A percentile compares a stretch with the other conserved stretches of the same genome.
Conservation (phyloP, 2,329 filamentous ascomycete genomes). For the Dactylellina sp. region DNA sequence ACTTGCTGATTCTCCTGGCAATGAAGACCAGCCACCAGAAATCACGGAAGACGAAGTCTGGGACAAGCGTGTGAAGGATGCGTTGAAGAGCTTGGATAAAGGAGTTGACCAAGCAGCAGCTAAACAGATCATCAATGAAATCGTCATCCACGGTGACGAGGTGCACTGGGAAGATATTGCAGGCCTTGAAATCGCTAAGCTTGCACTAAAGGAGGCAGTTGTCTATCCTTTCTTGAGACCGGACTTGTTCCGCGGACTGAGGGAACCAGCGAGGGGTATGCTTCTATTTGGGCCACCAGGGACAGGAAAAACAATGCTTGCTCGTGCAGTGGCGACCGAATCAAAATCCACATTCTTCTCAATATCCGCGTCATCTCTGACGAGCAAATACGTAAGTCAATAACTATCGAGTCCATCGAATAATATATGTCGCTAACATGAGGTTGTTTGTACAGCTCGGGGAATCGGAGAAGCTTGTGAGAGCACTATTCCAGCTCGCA, state of each 20-base stretch:
- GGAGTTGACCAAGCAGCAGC: constrained; percentile 86
- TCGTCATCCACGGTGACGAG: constrained; percentile 92
- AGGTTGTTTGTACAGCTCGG: constrained; percentile 69
- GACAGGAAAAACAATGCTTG: constrained; percentile 99
- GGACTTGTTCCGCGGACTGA: constrained; percentile 93
- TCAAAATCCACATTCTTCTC: constrained; percentile 96
- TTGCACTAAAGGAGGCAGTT: constrained; percentile 90
- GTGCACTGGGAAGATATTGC: constrained; percentile 96
- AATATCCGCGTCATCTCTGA: constrained; percentile 92
- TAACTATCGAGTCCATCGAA: too few relatives aligned
- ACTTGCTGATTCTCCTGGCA: constrained; percentile 63
- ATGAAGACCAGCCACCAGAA: constrained; percentile 66
- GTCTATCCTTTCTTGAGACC: constrained; percentile 96
- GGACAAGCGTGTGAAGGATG: constrained; percentile 72
- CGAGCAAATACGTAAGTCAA: constrained; percentile 78
- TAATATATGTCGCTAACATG: too few relatives aligned
- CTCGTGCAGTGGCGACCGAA: constrained; percentile 92
- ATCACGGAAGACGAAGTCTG: constrained; percentile 63
- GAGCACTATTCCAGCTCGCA: constrained; percentile 89
- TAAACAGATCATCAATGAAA: constrained; percentile 93
- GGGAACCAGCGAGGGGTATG: constrained; percentile 95
- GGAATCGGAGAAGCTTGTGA: constrained; percentile 94
- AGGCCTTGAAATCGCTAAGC: constrained; percentile 89
- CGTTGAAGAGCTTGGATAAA: constrained; percentile 81
- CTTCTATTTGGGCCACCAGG: constrained; percentile 94